phyloP scores from a whole-genome alignment of 768 basidiomycete species.

The Termitomyces sp. region DNA sequence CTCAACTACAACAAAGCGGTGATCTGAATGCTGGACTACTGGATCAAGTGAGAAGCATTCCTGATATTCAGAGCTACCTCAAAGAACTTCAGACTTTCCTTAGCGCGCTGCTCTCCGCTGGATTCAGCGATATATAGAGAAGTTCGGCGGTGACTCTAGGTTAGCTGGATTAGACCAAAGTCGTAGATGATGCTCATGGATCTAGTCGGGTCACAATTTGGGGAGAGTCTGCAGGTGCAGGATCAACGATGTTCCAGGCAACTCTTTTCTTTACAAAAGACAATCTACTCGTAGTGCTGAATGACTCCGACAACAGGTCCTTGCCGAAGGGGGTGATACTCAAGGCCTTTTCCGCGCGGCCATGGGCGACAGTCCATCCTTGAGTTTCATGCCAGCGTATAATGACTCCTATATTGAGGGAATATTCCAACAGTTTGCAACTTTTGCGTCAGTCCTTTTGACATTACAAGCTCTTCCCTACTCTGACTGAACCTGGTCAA shows the following conservation, averaged over 20 bases:
- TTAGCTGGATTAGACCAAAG: slow-evolving; percentile 4
- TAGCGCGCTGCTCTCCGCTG: slow-evolving; percentile 31
- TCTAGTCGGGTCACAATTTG: slow-evolving; percentile 35
- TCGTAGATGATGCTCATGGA: not conserved
- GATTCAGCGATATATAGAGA: slow-evolving; percentile 30
- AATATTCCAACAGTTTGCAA: slow-evolving; percentile 30
- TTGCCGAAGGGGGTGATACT: slow-evolving; percentile 32
- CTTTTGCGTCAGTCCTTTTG: slow-evolving; percentile 26
- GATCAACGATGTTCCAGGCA: slow-evolving; percentile 36
- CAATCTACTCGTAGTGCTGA: not conserved
- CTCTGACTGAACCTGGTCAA: not conserved
- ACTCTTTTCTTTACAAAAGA: slow-evolving; percentile 1
- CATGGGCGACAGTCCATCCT: slow-evolving; percentile 40
- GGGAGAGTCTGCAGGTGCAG: slow-evolving; percentile 39
- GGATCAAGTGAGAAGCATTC: slow-evolving; percentile 27
- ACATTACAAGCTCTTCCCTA: not conserved
- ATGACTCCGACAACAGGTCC: slow-evolving; percentile 20
- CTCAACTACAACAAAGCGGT: slow-evolving; percentile 26
- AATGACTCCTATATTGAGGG: slow-evolving; percentile 27
- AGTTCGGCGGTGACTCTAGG: slow-evolving; percentile 34
- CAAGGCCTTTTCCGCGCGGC: slow-evolving; percentile 34
- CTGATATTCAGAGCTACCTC: not conserved
- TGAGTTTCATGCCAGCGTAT: slow-evolving; percentile 30
- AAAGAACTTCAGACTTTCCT: not conserved
- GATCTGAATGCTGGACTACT: slow-evolving; percentile 32